Conservation (phyloP, 2,329 filamentous ascomycete genomes). For the Monilinia fructicola region DNA sequence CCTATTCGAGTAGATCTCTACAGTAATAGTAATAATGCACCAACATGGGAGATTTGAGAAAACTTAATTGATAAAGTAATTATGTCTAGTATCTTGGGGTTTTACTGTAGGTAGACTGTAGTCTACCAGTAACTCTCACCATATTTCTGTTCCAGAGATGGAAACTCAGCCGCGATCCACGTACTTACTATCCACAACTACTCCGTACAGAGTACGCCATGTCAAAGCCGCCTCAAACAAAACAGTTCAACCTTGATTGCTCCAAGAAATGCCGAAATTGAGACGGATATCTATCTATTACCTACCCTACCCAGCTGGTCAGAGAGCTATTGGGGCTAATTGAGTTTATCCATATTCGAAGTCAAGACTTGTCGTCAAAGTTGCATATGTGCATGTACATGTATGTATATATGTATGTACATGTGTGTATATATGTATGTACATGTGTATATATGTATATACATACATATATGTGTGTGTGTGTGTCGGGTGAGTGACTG, state of each 20-base stretch:
- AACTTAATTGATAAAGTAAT: background rate
- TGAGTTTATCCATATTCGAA: background rate
- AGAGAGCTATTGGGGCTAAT: background rate
- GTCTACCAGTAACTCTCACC: background rate
- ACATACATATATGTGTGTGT: too few species aligned
- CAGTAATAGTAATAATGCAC: too few species aligned
- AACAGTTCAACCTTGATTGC: background rate
- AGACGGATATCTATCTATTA: background rate
- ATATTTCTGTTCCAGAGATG: slow-evolving; percentile 2
- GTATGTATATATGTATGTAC: too few species aligned
- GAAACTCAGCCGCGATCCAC: slow-evolving; percentile 14
- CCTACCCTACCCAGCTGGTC: too few species aligned
- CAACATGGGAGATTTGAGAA: background rate
- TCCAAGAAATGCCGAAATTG: background rate
- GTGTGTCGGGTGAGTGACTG: too few species aligned
- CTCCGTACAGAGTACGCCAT: too few species aligned
- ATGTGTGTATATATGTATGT: too few species aligned
- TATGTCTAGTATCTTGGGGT: slow-evolving; percentile 3
- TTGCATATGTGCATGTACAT: too few species aligned
- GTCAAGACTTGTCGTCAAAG: background rate
- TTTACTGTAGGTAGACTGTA: too few species aligned
- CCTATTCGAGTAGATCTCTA: too few species aligned
- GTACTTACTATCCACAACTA: background rate
- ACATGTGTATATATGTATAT: too few species aligned
- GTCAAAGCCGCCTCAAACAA: background rate